Evolutionary conservation across 2,329 filamentous ascomycete genomes (phyloP), one percentile per base, ranked within the genome.

Genomic region (Annulohypoxylon truncatum): DNA sequence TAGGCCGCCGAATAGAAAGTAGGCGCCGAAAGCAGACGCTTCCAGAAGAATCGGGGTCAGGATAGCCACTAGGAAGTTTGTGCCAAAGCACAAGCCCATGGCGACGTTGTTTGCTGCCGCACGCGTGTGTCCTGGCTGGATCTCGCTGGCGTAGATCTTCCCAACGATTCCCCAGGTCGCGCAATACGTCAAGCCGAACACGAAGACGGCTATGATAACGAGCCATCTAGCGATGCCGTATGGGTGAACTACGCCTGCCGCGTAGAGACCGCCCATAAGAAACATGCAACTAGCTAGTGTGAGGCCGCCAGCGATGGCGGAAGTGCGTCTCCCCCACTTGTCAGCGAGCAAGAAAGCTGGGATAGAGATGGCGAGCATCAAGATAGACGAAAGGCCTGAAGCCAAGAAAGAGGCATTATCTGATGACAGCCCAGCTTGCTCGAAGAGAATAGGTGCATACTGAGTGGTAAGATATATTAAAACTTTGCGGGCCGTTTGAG

Each of bases 371-470:
- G 80, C 78, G 18, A 89, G 80, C 74, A 89, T 89, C 1, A 88
- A 75, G 0, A 90, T 81, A 0, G 83, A 86, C 0, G 87, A 88
- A 7, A 90, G 79, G 0, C 87, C 87, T 0, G 87, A 89, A 0
- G 88, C 88, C 2, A 90, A 79, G 70, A 90, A 88, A 0, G 84
- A 84, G 1, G 86, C 82, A 22, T 82, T 83, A 2, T 81, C 77
- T 0, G 84, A 85, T 6, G 81, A 79, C 9, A 90, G 79, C 0
- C 88, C 88, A 1, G 88, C 87, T 55, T 88, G 85, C 22, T 82
- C 77, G 68, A 90, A 90, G 0, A 91, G 79, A 0, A 84, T 76
- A 0, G 88, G 88, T 0, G 88, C 86, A 61, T 90, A 90, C 82
- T 87, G 13, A 48, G 44, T 13, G 22, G 26, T 48, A 28, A 9